These are phyloP conservation scores for Rugiboletus extremiorientalis DNA, from an alignment of 1,284 basidiomycete species.

Conservation along the genomic window DNA sequence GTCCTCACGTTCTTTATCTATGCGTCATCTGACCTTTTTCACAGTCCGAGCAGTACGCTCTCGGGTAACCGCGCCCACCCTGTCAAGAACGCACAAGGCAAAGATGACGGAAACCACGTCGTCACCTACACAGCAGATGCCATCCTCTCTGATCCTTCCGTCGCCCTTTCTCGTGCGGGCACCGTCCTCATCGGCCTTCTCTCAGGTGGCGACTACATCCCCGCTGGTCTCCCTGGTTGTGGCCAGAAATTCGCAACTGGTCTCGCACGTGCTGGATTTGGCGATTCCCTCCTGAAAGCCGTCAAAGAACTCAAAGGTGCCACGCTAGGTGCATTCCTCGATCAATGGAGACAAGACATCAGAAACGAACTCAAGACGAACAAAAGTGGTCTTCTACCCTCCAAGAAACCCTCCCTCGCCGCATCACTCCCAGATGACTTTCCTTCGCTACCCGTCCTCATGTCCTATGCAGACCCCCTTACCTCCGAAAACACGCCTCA, in stretches of 20 bases:
- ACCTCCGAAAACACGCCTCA: constrained; percentile 62
- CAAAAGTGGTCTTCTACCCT: constrained; percentile 55
- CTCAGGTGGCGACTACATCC: constrained; percentile 89
- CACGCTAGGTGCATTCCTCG: constrained; percentile 55
- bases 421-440: constrained; percentile 60
- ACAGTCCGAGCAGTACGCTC: constrained; percentile 71
- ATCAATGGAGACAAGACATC: constrained; percentile 62
- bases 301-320: constrained; percentile 50
- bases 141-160: constrained; percentile 50
- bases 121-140: constrained; percentile 60
- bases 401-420: constrained; percentile 61
- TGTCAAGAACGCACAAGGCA: constrained; percentile 60
- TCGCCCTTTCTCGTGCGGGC: constrained; percentile 68
- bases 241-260: constrained; percentile 63
- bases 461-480: constrained; percentile 75
- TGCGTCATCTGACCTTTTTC: constrained; percentile 7
- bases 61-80: constrained; percentile 66
- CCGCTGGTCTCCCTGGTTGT: constrained; percentile 62
- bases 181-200: constrained; percentile 86
- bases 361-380: constrained; percentile 73
- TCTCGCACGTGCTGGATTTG: constrained; percentile 72
- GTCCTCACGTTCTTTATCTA: constrained; percentile 16
- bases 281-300: constrained; percentile 63
- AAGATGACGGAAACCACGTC: constrained; percentile 74
- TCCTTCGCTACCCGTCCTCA: constrained; percentile 65